Conservation (phyloP, 2,329 filamentous ascomycete genomes). For the Apiospora sp. region DNA sequence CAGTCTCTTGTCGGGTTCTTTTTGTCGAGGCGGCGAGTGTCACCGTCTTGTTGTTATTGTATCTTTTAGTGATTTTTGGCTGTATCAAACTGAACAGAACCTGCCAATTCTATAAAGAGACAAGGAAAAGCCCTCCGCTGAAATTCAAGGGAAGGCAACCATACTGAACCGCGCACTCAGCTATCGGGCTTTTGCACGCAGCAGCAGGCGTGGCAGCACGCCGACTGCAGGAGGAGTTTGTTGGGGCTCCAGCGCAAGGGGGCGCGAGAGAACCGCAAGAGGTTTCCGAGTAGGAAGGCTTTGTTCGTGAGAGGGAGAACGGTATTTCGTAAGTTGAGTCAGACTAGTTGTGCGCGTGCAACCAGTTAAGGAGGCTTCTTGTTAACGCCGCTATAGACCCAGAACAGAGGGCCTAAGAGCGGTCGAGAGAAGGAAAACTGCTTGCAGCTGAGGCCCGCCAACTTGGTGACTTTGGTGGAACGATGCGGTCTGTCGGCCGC, state of each 20-base stretch:
- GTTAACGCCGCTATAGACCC: constrained; percentile 96
- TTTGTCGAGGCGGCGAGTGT: background rate
- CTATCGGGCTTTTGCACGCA: constrained; percentile 38
- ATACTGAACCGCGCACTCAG: constrained; percentile 40
- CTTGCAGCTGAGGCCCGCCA: constrained; percentile 83
- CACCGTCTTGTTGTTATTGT: constrained; percentile 24
- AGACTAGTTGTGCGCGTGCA: constrained; percentile 42
- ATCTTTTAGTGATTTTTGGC: constrained; percentile 1
- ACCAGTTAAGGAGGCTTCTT: constrained; percentile 96
- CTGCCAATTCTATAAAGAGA: constrained; percentile 26
- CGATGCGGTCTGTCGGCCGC: constrained; percentile 39
- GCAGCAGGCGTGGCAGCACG: constrained; percentile 47
- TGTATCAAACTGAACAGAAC: constrained; percentile 19
- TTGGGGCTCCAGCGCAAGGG: constrained; percentile 24
- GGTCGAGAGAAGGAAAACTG: constrained; percentile 81
- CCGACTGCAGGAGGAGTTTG: constrained; percentile 40
- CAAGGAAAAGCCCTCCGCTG: constrained; percentile 41
- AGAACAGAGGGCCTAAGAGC: constrained; percentile 89
- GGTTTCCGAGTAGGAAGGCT: constrained; percentile 12
- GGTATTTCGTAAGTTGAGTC: constrained; percentile 34
- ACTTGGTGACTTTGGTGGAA: constrained; percentile 74
- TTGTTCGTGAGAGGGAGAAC: constrained; percentile 16
- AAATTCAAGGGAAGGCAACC: constrained; percentile 43
- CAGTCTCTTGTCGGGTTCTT: constrained; percentile 30
- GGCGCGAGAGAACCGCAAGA: background rate